These are phyloP conservation scores for Malus fusca DNA, from an alignment of 306 rosid genomes.

Conservation along the genomic window DNA sequence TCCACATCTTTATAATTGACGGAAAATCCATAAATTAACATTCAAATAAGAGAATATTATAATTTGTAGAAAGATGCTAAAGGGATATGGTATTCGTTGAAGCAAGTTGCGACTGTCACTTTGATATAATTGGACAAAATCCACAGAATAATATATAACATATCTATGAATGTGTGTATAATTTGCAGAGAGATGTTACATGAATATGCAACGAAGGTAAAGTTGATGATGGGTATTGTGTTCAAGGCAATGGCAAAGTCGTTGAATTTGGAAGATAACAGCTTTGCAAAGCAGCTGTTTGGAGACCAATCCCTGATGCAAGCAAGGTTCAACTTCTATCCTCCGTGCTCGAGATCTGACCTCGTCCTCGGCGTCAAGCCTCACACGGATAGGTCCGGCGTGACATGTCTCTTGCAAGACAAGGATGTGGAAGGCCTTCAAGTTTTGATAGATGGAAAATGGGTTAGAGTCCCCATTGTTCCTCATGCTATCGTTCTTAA, in stretches of 20 bases:
- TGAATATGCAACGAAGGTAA: slow-evolving; percentile 41
- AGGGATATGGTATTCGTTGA: no score
- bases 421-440: slow-evolving; percentile 71
- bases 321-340: slow-evolving; percentile 64
- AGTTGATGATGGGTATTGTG: slow-evolving; percentile 29
- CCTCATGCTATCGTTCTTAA: slow-evolving; percentile 57
- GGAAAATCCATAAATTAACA: no score
- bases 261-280: slow-evolving; percentile 51
- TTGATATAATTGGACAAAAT: no score
- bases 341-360: slow-evolving; percentile 59
- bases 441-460: slow-evolving; percentile 49
- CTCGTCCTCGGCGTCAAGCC: slow-evolving; percentile 57
- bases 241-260: slow-evolving; percentile 71
- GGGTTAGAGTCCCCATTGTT: slow-evolving; percentile 65
- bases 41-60: no score
- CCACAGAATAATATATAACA: no score
- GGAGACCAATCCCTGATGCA: slow-evolving; percentile 33
- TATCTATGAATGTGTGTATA: not conserved
- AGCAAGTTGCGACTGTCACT: no score
- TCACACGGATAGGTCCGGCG: slow-evolving; percentile 61
- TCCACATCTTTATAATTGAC: no score
- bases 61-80: no score
- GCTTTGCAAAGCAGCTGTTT: slow-evolving; percentile 37
- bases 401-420: slow-evolving; percentile 68
- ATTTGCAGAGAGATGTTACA: slow-evolving; percentile 32